A percentile compares a stretch with the other conserved stretches of the same genome.
Conservation (phyloP, 495 filamentous ascomycete species). For the Penicillium cataractarum region DNA sequence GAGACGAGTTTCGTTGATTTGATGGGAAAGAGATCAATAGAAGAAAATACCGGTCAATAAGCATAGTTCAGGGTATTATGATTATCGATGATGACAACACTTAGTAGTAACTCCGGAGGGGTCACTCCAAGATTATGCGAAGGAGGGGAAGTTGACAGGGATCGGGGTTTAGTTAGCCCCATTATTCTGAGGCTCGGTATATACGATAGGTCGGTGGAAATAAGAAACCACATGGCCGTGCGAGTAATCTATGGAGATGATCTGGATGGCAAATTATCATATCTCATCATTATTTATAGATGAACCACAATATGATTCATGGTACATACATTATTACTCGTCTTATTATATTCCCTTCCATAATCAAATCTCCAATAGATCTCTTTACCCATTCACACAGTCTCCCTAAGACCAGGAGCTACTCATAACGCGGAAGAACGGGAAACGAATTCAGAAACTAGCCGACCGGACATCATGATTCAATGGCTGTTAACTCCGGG, state of each 20-base stretch:
- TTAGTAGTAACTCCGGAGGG: background rate
- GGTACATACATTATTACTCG: background rate
- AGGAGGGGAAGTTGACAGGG: constrained; percentile 4
- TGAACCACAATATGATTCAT: background rate
- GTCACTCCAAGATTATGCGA: background rate
- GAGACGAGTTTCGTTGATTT: background rate
- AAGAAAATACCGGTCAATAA: background rate
- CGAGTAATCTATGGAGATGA: background rate
- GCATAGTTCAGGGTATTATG: background rate
- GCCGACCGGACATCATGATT: constrained; percentile 8
- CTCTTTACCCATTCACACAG: too few relatives aligned
- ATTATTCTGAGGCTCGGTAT: background rate
- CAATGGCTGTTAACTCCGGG: constrained; percentile 15
- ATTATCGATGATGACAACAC: background rate
- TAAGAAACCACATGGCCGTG: background rate
- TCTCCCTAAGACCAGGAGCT: background rate
- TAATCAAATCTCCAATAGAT: background rate
- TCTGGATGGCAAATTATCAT: constrained; percentile 1
- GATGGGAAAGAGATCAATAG: background rate
- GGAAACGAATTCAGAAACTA: background rate
- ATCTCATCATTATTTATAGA: background rate
- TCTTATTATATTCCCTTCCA: background rate
- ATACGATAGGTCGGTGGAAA: constrained; percentile 4
- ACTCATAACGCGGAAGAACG: background rate
- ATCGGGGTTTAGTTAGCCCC: background rate